Conservation (phyloP, 2,329 filamentous ascomycete species). For the Fusarium pseudocircinatum region DNA sequence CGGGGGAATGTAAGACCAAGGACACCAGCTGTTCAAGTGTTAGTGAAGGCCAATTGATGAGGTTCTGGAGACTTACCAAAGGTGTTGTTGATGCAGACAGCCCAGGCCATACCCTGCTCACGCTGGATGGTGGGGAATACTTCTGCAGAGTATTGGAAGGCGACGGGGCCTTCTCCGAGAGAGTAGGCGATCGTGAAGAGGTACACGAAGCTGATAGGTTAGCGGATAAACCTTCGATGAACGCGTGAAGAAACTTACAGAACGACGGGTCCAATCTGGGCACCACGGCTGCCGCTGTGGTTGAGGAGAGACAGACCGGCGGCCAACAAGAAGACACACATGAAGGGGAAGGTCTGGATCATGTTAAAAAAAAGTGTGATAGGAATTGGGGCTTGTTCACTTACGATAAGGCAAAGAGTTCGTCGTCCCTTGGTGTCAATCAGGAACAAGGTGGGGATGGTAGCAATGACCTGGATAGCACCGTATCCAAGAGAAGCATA, state of each 20-base stretch:
- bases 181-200: constrained; percentile 51
- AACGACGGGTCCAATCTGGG: constrained; percentile 43
- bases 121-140: constrained; percentile 51
- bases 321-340: constrained; percentile 47
- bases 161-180: constrained; percentile 50
- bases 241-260: constrained; percentile 11
- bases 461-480: constrained; percentile 22
- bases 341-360: constrained; percentile 47
- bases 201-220: constrained; percentile 45
- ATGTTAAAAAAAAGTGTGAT: neutral
- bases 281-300: constrained; percentile 28
- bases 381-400: fast-evolving
- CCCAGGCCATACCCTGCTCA: constrained; percentile 53
- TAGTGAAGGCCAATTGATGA: neutral
- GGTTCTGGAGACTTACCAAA: constrained; percentile 22
- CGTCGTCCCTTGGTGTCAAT: constrained; percentile 27
- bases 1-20: constrained; percentile 47
- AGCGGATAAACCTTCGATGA: fast-evolving
- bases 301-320: constrained; percentile 47
- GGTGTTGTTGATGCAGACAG: constrained; percentile 50
- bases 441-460: constrained; percentile 18
- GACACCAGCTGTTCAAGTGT: constrained; percentile 32
- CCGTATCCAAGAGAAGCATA: constrained; percentile 29
- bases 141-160: constrained; percentile 52
- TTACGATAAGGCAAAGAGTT: constrained; percentile 32